Evolutionary conservation across 352 stramenopile genomes (phyloP), one percentile per base, ranked within the genome.

Genomic region (Sclerospora graminicola): DNA sequence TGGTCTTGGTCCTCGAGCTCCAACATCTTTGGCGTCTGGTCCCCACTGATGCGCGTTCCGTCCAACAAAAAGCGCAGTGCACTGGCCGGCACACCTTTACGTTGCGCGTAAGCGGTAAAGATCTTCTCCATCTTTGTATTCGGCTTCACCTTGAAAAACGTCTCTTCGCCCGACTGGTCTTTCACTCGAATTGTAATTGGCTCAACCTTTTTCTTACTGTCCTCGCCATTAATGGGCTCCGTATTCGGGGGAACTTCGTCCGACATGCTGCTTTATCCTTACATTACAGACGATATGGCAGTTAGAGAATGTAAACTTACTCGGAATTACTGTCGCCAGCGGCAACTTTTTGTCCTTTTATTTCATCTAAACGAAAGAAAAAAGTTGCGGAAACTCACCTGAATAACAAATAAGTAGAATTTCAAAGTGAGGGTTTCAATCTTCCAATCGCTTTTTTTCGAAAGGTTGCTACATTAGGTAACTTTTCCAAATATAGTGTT

Each of bases 91-190:
- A 98, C 86, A 38, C 93, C 92, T 69, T 98, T 98, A 44, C 94
- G 84, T 54, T 92, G 69, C 8, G 95, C 94, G 57, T 98, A 98
- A 3, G 94, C 94, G 43, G 84, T 85, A 63, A 99, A 98, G 36
- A 99, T 96, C 63, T 98, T 98, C 44, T 89, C 77, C 95, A 99
- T 99, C 76, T 97, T 98, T 28, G 95, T 99, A 41, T 93, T 96
- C 45, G 89, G 96, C 70, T 99, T 99, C 34, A 99, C 95, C 75
- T 98, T 99, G 73, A 99, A 99, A 61, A 97, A 98, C 4, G 92
- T 99, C 68, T 98, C 94, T 49, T 96, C 85, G 28, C 85, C 87
- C 13, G 80, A 92, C 76, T 96, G 56, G 61, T 92, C 80, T 63
- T 92, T 92, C 15, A 92, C 80, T 48, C 80, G 77, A 59, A 92